Evolutionary conservation across 441 rosid species (phyloP).

Genomic region (Bruguiera hainesii): DNA sequence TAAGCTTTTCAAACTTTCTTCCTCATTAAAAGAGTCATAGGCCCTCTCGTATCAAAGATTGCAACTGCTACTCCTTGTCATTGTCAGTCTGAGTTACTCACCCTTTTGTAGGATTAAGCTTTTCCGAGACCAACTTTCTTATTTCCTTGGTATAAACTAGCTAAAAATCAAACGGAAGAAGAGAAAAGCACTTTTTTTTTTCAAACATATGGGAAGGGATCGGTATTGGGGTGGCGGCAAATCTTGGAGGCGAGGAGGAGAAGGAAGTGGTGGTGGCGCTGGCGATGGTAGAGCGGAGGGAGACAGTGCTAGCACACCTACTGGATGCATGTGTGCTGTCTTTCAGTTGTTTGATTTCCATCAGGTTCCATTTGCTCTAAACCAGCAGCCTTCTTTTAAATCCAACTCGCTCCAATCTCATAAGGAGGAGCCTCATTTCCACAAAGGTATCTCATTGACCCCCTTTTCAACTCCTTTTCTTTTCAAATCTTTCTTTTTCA

Average conservation of each 20-base stretch:
- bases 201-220: conserved; percentile 51
- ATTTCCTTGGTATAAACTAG: not conserved
- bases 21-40: not conserved
- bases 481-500: not conserved
- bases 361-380: conserved; percentile 41
- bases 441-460: conserved; percentile 44
- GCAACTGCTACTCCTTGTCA: conserved; percentile 6
- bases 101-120: not conserved
- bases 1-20: not conserved
- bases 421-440: conserved; percentile 15
- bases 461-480: not conserved
- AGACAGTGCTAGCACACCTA: conserved; percentile 19
- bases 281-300: conserved; percentile 17
- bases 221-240: conserved; percentile 42
- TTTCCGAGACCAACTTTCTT: not conserved
- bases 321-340: conserved; percentile 80
- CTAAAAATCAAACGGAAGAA: not conserved
- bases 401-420: conserved; percentile 19
- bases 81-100: conserved; percentile 16
- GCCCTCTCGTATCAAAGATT: too few species aligned
- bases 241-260: conserved; percentile 30
- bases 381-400: conserved; percentile 38
- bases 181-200: not conserved
- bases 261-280: conserved; percentile 9
- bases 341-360: conserved; percentile 74